phyloP scores from a whole-genome alignment of 306 rosid species.

The Biancaea sappan region DNA sequence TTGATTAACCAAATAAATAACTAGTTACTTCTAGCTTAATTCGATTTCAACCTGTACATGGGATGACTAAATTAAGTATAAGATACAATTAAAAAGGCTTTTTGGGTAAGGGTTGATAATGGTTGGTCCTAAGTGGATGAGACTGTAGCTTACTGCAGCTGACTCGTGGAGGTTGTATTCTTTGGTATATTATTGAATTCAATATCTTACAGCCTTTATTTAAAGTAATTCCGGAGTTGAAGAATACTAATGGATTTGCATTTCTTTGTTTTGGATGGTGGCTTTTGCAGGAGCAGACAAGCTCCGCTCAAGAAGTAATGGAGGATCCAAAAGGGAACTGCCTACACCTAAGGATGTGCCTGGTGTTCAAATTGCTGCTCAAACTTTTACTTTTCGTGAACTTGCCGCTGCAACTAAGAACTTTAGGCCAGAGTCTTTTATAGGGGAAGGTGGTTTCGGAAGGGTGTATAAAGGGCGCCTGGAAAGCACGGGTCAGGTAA shows the following conservation, averaged over 20 bases:
- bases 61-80: conserved; percentile 19
- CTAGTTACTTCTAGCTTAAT: not conserved
- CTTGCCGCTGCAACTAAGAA: conserved; percentile 79
- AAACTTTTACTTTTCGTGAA: conserved; percentile 86
- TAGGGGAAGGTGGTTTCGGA: conserved; percentile 97
- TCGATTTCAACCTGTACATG: not conserved
- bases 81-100: not conserved
- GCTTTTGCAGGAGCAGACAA: conserved; percentile 64
- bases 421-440: conserved; percentile 76
- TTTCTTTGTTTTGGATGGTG: conserved; percentile 30
- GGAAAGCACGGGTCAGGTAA: conserved; percentile 84
- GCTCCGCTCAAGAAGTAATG: conserved; percentile 64
- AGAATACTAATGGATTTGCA: conserved; percentile 33
- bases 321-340: conserved; percentile 65
- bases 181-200: not conserved
- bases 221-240: not conserved
- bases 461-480: conserved; percentile 88
- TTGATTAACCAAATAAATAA: conserved; percentile 3
- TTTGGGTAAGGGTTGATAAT: conserved; percentile 8
- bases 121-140: not conserved
- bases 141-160: conserved; percentile 31
- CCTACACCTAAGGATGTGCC: conserved; percentile 64
- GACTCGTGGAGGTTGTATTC: not conserved
- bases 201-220: not conserved
- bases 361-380: conserved; percentile 77